Evolutionary conservation across 2,329 filamentous ascomycete species (phyloP).

Genomic region (Neofusicoccum ribis): DNA sequence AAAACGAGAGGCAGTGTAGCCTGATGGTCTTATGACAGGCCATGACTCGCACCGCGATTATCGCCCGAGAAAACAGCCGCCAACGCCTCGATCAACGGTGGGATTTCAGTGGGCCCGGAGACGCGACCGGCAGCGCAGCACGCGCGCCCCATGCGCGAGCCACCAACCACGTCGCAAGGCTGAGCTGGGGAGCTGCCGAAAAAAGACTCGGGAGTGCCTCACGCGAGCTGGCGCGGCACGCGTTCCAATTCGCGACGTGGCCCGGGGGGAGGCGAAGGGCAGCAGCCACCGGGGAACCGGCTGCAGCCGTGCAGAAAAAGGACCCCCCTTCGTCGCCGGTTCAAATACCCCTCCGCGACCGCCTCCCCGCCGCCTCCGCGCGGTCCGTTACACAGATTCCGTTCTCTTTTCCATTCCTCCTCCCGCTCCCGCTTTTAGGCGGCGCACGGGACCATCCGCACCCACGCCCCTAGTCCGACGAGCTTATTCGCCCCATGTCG

Average conservation of each 20-base stretch:
- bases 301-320: not conserved
- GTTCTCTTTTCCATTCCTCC: no score
- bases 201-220: not conserved
- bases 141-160: not conserved
- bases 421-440: not conserved
- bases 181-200: not conserved
- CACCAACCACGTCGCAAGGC: not conserved
- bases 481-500: constrained; percentile 1
- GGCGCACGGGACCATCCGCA: constrained; percentile 5
- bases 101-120: constrained; percentile 1
- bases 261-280: not conserved
- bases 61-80: not conserved
- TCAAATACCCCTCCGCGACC: not conserved
- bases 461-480: not conserved
- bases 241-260: not conserved
- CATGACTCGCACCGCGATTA: not conserved
- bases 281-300: not conserved
- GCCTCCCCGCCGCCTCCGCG: not conserved
- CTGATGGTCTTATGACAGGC: not conserved
- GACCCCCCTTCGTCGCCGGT: not conserved
- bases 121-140: not conserved
- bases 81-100: not conserved
- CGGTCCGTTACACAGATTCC: not conserved
- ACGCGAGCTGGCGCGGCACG: not conserved
- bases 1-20: not conserved